Conservation (phyloP, 495 filamentous ascomycete genomes). For the Hypomontagnella monticulosa region DNA sequence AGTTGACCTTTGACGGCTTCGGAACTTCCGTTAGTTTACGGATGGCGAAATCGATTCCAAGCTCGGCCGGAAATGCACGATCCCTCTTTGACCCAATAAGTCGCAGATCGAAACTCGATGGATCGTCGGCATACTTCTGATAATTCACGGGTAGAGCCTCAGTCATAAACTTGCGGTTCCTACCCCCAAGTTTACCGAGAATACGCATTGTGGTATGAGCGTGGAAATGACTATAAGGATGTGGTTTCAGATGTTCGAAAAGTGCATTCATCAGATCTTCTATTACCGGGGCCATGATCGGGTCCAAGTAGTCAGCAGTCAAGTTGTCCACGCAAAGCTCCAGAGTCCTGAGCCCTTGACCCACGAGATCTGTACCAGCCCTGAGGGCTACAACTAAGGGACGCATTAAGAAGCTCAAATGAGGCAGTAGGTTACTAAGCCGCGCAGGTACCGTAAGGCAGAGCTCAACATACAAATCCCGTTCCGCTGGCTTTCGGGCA, state of each 20-base stretch:
- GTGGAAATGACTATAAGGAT: slow-evolving; percentile 95
- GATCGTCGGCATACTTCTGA: slow-evolving; percentile 85
- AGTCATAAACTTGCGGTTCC: slow-evolving; percentile 94
- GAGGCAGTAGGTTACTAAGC: slow-evolving; percentile 94
- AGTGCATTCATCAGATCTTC: slow-evolving; percentile 97
- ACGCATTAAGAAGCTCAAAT: slow-evolving; percentile 96
- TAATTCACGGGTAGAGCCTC: slow-evolving; percentile 83
- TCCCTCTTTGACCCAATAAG: slow-evolving; percentile 89
- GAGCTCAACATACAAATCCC: slow-evolving; percentile 96
- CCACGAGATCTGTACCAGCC: slow-evolving; percentile 90
- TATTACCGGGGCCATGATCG: slow-evolving; percentile 99
- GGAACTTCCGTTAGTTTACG: slow-evolving; percentile 83
- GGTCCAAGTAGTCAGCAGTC: slow-evolving; percentile 96
- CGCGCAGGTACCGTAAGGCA: slow-evolving; percentile 95
- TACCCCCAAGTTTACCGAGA: slow-evolving; percentile 92
- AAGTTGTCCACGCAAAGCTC: slow-evolving; percentile 98
- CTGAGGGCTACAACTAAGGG: slow-evolving; percentile 93
- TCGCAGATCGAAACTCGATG: slow-evolving; percentile 83
- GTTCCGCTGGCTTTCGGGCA: slow-evolving; percentile 85
- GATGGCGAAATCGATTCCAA: slow-evolving; percentile 89
- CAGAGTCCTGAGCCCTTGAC: slow-evolving; percentile 90
- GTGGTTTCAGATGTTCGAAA: slow-evolving; percentile 91
- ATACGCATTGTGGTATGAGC: slow-evolving; percentile 99
- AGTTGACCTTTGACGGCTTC: slow-evolving; percentile 59
- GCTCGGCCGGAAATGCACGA: slow-evolving; percentile 82